Evolutionary conservation across 495 filamentous ascomycete species (phyloP).

Genomic region (Daldinia childiae): DNA sequence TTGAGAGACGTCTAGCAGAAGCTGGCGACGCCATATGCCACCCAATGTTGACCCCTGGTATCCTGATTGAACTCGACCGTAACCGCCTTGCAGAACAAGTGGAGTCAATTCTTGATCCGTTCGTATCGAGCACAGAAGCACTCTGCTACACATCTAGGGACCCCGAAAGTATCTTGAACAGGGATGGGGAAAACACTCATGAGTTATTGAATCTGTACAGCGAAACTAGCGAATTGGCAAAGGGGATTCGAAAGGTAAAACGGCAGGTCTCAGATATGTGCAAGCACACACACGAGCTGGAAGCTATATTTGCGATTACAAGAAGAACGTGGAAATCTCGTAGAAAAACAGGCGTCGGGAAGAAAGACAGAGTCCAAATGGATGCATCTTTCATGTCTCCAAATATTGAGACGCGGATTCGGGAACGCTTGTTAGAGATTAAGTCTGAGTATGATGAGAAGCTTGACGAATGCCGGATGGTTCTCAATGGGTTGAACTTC

Average conservation of each 20-base stretch:
- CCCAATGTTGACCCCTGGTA: conserved; percentile 20
- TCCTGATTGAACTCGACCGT: conserved; percentile 28
- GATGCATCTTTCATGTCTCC: not conserved
- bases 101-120: not conserved
- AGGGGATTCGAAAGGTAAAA: conserved; percentile 17
- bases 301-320: not conserved
- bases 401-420: not conserved
- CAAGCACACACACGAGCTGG: conserved; percentile 15
- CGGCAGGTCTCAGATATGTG: conserved; percentile 18
- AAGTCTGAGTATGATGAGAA: conserved; percentile 25
- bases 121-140: not conserved
- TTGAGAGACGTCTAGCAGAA: not conserved
- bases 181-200: conserved; percentile 3
- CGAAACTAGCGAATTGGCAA: conserved; percentile 1
- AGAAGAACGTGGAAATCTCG: not conserved
- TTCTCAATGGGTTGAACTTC: conserved; percentile 7
- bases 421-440: conserved; percentile 20
- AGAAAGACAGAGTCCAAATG: not conserved
- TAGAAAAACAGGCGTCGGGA: not conserved
- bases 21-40: conserved; percentile 9
- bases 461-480: conserved; percentile 29
- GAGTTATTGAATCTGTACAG: conserved; percentile 1
- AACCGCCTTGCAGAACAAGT: conserved; percentile 2
- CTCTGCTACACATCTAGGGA: not conserved
- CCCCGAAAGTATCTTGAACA: not conserved